Evolutionary conservation across 371 early-diverging fungal species (phyloP).

Genomic region (Lichtheimia corymbifera): DNA sequence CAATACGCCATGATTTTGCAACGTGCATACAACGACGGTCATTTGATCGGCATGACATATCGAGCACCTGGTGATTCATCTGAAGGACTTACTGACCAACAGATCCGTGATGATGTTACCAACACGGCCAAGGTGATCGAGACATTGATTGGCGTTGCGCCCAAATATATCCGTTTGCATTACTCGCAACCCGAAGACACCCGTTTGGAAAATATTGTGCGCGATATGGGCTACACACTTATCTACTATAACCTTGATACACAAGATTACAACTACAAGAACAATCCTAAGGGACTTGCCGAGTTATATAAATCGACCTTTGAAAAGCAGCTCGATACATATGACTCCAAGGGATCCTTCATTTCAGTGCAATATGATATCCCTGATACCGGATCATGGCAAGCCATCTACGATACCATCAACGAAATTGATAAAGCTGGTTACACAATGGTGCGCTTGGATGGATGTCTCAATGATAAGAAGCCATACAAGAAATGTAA

Average conservation of each 20-base stretch:
- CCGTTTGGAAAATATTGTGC: slow-evolving; percentile 41
- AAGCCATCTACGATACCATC: slow-evolving; percentile 46
- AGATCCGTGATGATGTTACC: slow-evolving; percentile 49
- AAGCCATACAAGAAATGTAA: slow-evolving; percentile 54
- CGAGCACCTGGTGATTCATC: slow-evolving; percentile 54
- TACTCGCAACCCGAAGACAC: slow-evolving; percentile 46
- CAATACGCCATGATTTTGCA: slow-evolving; percentile 57
- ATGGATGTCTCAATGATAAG: slow-evolving; percentile 57
- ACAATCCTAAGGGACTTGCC: slow-evolving; percentile 41
- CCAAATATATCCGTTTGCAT: slow-evolving; percentile 58
- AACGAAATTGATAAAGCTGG: slow-evolving; percentile 50
- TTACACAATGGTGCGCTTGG: slow-evolving; percentile 61
- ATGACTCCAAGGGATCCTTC: slow-evolving; percentile 56
- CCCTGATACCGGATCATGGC: slow-evolving; percentile 54
- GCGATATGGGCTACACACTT: slow-evolving; percentile 50
- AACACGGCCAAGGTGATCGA: slow-evolving; percentile 48
- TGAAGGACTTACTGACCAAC: slow-evolving; percentile 42
- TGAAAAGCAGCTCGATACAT: slow-evolving; percentile 51
- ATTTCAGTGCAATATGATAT: slow-evolving; percentile 59
- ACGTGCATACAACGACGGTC: slow-evolving; percentile 55
- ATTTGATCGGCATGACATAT: slow-evolving; percentile 63
- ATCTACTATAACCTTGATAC: slow-evolving; percentile 59
- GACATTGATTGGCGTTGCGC: slow-evolving; percentile 50
- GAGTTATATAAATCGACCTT: slow-evolving; percentile 44
- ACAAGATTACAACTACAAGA: slow-evolving; percentile 53